Evolutionary conservation across 2,329 filamentous ascomycete genomes (phyloP).

Genomic region (Fusarium humuli): DNA sequence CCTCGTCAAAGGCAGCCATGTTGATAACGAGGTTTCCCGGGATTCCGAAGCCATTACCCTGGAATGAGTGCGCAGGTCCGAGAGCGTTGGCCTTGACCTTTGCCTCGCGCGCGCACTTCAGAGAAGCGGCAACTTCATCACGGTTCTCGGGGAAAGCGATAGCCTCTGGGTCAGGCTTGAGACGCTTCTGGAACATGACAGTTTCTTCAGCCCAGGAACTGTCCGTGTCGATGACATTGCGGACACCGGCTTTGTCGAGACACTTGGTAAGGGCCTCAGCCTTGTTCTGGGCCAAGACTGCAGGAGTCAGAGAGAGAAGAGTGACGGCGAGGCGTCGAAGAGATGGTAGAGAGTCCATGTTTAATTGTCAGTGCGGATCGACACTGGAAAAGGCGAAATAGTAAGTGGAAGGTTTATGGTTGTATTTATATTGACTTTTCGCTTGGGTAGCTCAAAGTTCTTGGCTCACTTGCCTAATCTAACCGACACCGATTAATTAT

Average conservation of each 20-base stretch:
- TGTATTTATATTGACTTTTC: constrained; percentile 10
- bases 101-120: constrained; percentile 42
- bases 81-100: constrained; percentile 40
- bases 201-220: constrained; percentile 33
- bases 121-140: constrained; percentile 38
- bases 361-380: neutral
- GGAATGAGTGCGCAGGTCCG: constrained; percentile 42
- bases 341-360: constrained; percentile 10
- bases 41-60: constrained; percentile 38
- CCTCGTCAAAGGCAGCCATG: constrained; percentile 41
- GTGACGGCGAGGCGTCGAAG: constrained; percentile 13
- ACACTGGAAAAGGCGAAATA: neutral
- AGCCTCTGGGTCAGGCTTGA: constrained; percentile 37
- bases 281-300: constrained; percentile 14
- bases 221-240: constrained; percentile 38
- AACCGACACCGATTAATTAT: neutral
- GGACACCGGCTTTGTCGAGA: constrained; percentile 30
- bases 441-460: neutral
- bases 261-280: constrained; percentile 25
- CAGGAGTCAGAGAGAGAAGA: neutral
- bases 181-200: constrained; percentile 38
- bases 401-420: neutral
- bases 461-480: constrained; percentile 1
- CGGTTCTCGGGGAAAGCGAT: constrained; percentile 37
- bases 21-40: constrained; percentile 42